phyloP scores from a whole-genome alignment of 2,329 filamentous ascomycete species.

The Beauveria sp. region DNA sequence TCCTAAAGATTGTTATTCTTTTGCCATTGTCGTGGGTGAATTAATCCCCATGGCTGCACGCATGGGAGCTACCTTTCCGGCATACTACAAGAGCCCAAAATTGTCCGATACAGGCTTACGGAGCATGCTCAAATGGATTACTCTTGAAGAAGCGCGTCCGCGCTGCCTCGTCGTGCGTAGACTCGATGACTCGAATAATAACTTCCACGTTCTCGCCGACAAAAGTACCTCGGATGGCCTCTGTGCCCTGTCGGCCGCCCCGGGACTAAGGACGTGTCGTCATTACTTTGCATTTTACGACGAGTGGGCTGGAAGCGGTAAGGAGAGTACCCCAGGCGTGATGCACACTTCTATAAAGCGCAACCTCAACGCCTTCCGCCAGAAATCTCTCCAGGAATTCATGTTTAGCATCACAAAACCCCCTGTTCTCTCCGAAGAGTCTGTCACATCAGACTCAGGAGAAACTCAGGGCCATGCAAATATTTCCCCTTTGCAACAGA shows the following conservation, averaged over 20 bases:
- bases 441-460: no score
- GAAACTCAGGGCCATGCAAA: no score
- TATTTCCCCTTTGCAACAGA: no score
- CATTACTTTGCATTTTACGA: background rate
- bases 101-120: no score
- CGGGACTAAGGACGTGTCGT: fast-evolving
- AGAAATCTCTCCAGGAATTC: background rate
- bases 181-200: fast-evolving
- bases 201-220: background rate
- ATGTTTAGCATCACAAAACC: no score
- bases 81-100: background rate
- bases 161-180: background rate
- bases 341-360: background rate
- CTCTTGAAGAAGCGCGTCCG: background rate
- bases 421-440: no score
- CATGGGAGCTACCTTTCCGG: background rate
- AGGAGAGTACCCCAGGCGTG: fast-evolving
- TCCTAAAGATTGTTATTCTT: fast-evolving
- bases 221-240: background rate
- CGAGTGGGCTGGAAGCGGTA: background rate
- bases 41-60: background rate
- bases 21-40: background rate
- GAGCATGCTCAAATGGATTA: background rate
- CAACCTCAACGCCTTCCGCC: background rate
- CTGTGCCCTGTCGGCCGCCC: background rate